Evolutionary conservation across 1,284 basidiomycete species (phyloP).

Genomic region (Pseudozyma thailandica): DNA sequence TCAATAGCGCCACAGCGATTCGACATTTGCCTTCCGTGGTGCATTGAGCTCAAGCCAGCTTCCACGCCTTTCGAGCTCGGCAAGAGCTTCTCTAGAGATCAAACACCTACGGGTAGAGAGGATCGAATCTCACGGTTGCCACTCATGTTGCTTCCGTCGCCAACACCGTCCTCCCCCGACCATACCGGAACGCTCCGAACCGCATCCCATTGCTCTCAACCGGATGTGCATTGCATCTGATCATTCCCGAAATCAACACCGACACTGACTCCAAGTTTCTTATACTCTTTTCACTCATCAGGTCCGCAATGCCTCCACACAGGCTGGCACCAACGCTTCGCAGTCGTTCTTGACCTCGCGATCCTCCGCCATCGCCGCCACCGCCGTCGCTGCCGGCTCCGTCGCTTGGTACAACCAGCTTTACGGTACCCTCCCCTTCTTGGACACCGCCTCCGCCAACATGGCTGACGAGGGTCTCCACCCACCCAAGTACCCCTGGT

Average conservation of each 20-base stretch:
- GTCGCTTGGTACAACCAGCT: conserved; percentile 96
- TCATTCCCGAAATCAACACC: not conserved
- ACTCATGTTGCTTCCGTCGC: no score
- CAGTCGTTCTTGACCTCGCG: conserved; percentile 76
- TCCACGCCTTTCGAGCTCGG: no score
- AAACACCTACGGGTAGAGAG: no score
- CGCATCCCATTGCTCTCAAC: not conserved
- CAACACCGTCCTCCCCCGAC: no score
- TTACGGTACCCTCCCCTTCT: conserved; percentile 76
- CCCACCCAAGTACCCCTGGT: conserved; percentile 87
- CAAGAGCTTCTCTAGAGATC: no score
- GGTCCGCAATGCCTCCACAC: conserved; percentile 61
- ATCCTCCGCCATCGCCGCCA: conserved; percentile 80
- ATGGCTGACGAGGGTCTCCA: conserved; percentile 90
- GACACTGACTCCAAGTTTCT: conserved; percentile 14
- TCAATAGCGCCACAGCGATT: not conserved
- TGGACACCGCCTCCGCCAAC: conserved; percentile 62
- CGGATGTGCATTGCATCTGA: no score
- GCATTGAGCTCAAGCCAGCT: not conserved
- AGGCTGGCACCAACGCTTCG: conserved; percentile 47
- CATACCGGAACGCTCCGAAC: not conserved
- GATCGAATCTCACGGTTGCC: no score
- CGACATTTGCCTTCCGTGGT: not conserved
- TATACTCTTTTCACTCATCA: conserved; percentile 14
- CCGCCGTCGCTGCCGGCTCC: conserved; percentile 83